phyloP scores from a whole-genome alignment of 2,329 filamentous ascomycete genomes.

The Fusarium lateritium region DNA sequence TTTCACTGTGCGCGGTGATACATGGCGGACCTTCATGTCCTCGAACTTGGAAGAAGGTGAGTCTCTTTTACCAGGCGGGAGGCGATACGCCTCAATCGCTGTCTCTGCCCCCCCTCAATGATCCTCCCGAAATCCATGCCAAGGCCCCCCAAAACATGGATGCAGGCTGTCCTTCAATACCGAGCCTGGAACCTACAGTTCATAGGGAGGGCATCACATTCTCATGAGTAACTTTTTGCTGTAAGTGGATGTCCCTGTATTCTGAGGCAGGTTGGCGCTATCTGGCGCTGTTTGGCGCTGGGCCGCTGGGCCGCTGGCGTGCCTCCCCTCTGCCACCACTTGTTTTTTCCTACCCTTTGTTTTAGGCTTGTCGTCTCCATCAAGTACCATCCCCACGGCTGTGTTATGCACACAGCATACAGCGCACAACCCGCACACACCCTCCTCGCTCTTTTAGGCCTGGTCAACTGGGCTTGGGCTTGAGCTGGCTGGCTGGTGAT shows the following conservation, averaged over 20 bases:
- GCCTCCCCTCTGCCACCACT: constrained; percentile 15
- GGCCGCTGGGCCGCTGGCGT: constrained; percentile 37
- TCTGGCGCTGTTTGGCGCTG: constrained; percentile 41
- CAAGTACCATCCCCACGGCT: constrained; percentile 22
- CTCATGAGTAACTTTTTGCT: constrained; percentile 40
- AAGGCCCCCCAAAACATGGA: constrained; percentile 34
- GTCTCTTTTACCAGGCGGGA: constrained; percentile 16
- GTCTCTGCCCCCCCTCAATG: constrained; percentile 37
- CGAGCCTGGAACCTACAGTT: constrained; percentile 39
- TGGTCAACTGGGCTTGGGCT: constrained; percentile 29
- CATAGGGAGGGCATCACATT: constrained; percentile 23
- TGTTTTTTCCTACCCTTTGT: constrained; percentile 21
- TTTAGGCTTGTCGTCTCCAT: constrained; percentile 30
- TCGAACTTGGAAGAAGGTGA: not conserved
- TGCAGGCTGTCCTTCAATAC: constrained; percentile 34
- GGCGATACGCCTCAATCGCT: constrained; percentile 38
- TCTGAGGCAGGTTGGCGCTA: constrained; percentile 37
- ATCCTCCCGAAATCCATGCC: constrained; percentile 35
- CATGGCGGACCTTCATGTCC: constrained; percentile 8
- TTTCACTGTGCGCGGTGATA: not conserved
- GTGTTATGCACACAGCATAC: constrained; percentile 24
- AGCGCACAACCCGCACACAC: constrained; percentile 19
- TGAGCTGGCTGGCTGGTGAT: constrained; percentile 39
- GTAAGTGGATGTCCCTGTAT: constrained; percentile 16
- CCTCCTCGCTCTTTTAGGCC: constrained; percentile 12